A percentile compares a stretch with the other conserved stretches of the same genome.
Evolutionary conservation across 1,139 yeast species (phyloP).

Genomic region (Pichia cactophila): DNA sequence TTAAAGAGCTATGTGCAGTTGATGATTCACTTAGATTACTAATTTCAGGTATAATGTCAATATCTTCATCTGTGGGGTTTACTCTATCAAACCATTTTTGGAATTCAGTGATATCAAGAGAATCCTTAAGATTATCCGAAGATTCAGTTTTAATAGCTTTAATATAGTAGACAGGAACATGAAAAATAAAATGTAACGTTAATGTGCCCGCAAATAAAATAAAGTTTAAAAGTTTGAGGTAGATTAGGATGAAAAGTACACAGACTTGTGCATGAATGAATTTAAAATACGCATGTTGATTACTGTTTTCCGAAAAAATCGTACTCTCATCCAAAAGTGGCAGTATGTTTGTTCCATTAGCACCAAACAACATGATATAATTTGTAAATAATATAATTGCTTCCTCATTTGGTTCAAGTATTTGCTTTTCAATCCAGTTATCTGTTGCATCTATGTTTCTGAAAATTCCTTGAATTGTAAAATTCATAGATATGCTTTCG

Average conservation of each 20-base stretch:
- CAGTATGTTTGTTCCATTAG: slow-evolving; percentile 15
- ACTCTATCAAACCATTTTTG: slow-evolving; percentile 3
- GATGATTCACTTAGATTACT: not conserved
- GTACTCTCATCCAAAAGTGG: not conserved
- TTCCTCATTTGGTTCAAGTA: slow-evolving; percentile 6
- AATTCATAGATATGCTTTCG: slow-evolving; percentile 15
- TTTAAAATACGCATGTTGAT: slow-evolving; percentile 6
- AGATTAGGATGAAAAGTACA: slow-evolving; percentile 12
- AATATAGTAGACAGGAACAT: slow-evolving; percentile 6
- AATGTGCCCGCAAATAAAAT: slow-evolving; percentile 2
- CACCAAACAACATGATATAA: slow-evolving; percentile 22
- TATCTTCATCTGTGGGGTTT: not conserved
- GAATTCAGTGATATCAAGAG: not conserved
- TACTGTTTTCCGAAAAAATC: not conserved
- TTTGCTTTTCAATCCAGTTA: slow-evolving; percentile 4
- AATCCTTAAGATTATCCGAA: not conserved
- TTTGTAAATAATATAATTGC: slow-evolving; percentile 20
- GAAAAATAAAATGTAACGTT: slow-evolving; percentile 6
- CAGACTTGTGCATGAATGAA: slow-evolving; percentile 15
- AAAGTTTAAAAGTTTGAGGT: slow-evolving; percentile 19
- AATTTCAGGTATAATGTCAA: not conserved
- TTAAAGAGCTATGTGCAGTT: not conserved
- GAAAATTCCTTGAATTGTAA: not conserved
- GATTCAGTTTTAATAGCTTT: not conserved
- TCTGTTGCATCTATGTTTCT: not conserved